Evolutionary conservation across 768 basidiomycete species (phyloP).

Genomic region (Hypsizygus marmoreus): DNA sequence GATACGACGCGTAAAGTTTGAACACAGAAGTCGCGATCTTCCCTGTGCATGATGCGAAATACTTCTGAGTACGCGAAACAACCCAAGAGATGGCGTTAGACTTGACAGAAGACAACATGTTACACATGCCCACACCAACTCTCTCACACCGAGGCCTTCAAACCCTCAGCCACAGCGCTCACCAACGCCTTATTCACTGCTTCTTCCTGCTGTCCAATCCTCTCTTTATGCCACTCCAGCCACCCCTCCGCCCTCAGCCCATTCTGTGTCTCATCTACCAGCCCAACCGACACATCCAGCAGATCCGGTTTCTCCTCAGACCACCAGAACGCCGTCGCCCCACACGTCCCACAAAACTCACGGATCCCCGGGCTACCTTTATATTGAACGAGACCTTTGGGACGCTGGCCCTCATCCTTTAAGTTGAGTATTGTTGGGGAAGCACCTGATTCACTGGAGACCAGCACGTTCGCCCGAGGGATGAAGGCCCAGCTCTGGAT

Average conservation of each 20-base stretch:
- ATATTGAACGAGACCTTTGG: constrained; percentile 26
- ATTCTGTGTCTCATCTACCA: constrained; percentile 16
- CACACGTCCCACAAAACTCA: constrained; percentile 32
- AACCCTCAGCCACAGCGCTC: constrained; percentile 11
- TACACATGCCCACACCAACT: too few species aligned
- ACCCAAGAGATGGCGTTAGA: too few species aligned
- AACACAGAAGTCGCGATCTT: too few species aligned
- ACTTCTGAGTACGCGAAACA: too few species aligned
- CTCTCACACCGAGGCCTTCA: too few species aligned
- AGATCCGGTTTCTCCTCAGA: constrained; percentile 21
- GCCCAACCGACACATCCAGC: constrained; percentile 24
- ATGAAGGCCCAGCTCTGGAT: constrained; percentile 25
- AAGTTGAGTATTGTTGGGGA: too few species aligned
- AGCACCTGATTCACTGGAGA: too few species aligned
- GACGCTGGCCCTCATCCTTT: constrained; percentile 11
- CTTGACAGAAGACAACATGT: too few species aligned
- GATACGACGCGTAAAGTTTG: too few species aligned
- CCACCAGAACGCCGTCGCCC: constrained; percentile 34
- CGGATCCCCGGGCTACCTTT: constrained; percentile 23
- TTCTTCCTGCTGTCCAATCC: constrained; percentile 20
- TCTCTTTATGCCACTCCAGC: constrained; percentile 21
- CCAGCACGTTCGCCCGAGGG: constrained; percentile 17
- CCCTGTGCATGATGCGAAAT: too few species aligned
- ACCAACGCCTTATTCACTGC: constrained; percentile 16
- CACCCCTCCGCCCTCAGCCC: constrained; percentile 20